Evolutionary conservation across 2,329 filamentous ascomycete genomes (phyloP), one percentile per base, ranked within the genome.

Genomic region (Claviceps cyperi): DNA sequence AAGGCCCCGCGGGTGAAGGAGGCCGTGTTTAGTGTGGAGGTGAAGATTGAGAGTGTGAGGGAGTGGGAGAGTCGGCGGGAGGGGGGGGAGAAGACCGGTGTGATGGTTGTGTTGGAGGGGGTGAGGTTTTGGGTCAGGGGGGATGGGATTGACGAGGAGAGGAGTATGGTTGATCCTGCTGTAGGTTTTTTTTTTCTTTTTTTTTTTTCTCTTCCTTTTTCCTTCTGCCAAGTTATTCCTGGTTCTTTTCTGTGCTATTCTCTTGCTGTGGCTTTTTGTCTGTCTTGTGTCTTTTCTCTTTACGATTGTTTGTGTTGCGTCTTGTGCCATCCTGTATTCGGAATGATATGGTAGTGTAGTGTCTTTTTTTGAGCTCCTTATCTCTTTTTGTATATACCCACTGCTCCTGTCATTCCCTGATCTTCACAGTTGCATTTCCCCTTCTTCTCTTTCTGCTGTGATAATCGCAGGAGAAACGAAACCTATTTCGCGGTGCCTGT

Each of bases 81-180:
- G 4, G 83, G 84, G 0, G 88, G 86, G 2, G 83, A 82, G 68
- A 89, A 81, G 71, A 83, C 83, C 1, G 80, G 83, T 1, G 82
- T 84, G 4, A 61, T 95, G 54, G 84, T 78, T 1, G 76, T 94
- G 36, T 72, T 96, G 13, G 88, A 96, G 68, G 91, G 88, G 0
- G 81, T 85, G 36, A 75, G 83, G 28, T 95, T 96, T 62, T 96
- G 90, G 88, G 88, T 82, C 2, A 71, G 90, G 49, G 87, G 94
- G 63, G 91, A 96, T 67, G 89, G 89, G 2, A 70, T 95, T 53
- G 86, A 94, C 58, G 79, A 86, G 61, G 82, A 88, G 8, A 76
- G 73, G 60, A 87, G 80, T 56, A 59, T 86, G 41, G 72, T 97
- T 51, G 85, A 94, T 64, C 79, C 86, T 11, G 75, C 69, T 48